A percentile compares a stretch with the other conserved stretches of the same genome.
phyloP scores from a whole-genome alignment of 202 grass and related monocot species.

The Eragrostis tef region DNA sequence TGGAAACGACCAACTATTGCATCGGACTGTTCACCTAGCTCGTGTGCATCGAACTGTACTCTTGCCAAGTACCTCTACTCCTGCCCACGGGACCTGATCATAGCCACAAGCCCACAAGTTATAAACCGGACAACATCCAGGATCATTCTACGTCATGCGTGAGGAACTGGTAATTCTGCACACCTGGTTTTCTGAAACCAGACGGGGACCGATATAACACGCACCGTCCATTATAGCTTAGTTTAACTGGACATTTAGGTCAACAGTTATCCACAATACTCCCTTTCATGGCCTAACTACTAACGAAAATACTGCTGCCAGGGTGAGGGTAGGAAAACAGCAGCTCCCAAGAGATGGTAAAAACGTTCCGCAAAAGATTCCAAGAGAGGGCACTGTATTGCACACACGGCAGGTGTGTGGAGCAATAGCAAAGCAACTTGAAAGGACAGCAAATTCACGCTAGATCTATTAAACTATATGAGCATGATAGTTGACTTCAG shows the following conservation, averaged over 20 bases:
- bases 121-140: neutral
- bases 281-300: neutral
- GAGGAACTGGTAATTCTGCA: neutral
- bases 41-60: no score
- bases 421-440: neutral
- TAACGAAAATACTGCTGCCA: neutral
- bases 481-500: conserved; percentile 23
- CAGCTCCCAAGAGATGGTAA: neutral
- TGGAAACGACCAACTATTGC: neutral
- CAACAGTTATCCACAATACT: neutral
- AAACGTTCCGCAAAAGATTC: neutral
- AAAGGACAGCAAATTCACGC: neutral
- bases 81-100: neutral
- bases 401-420: neutral
- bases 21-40: neutral
- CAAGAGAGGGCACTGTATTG: neutral
- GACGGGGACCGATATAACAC: neutral
- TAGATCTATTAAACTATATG: neutral
- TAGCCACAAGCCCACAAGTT: neutral
- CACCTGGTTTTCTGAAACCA: neutral
- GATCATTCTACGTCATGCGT: neutral
- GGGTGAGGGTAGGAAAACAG: neutral
- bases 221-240: no score
- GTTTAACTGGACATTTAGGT: no score
- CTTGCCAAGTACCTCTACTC: neutral